A percentile compares a stretch with the other conserved stretches of the same genome.
phyloP scores from a whole-genome alignment of 192 early-diverging fungal species.

The Diversispora eburnea region DNA sequence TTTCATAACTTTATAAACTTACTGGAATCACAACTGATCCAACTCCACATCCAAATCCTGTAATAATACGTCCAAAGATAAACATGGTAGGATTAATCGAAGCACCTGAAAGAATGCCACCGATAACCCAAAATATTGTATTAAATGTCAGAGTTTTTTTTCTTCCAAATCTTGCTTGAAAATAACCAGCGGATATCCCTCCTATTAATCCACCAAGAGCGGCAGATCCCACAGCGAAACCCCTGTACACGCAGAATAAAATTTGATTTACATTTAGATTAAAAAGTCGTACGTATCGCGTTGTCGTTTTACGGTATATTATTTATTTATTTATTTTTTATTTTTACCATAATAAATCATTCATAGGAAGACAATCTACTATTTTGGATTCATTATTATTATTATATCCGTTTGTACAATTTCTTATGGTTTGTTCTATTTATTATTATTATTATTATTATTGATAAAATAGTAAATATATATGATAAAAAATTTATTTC shows the following conservation, averaged over 20 bases:
- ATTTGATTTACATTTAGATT: not conserved
- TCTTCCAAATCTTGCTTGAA: constrained; percentile 54
- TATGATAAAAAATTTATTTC: not conserved
- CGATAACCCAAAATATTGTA: constrained; percentile 65
- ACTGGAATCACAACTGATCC: constrained; percentile 48
- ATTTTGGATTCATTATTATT: constrained; percentile 1
- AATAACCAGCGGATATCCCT: constrained; percentile 49
- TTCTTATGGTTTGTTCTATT: not conserved
- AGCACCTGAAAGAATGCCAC: constrained; percentile 60
- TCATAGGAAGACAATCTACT: constrained; percentile 39
- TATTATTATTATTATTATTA: not conserved
- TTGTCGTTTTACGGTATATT: not conserved
- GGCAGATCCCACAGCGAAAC: constrained; percentile 46
- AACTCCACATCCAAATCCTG: constrained; percentile 71
- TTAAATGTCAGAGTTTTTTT: constrained; percentile 57
- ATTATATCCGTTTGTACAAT: constrained; percentile 28
- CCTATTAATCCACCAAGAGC: constrained; percentile 58
- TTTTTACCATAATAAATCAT: constrained; percentile 34
- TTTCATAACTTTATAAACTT: constrained; percentile 18
- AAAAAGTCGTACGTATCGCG: not conserved
- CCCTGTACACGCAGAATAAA: constrained; percentile 24
- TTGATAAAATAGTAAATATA: not conserved
- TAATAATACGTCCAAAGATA: constrained; percentile 67
- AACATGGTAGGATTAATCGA: constrained; percentile 60
- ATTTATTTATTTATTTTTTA: not conserved